phyloP scores from a whole-genome alignment of 106 monocot species.

The Apostasia ramifera region DNA sequence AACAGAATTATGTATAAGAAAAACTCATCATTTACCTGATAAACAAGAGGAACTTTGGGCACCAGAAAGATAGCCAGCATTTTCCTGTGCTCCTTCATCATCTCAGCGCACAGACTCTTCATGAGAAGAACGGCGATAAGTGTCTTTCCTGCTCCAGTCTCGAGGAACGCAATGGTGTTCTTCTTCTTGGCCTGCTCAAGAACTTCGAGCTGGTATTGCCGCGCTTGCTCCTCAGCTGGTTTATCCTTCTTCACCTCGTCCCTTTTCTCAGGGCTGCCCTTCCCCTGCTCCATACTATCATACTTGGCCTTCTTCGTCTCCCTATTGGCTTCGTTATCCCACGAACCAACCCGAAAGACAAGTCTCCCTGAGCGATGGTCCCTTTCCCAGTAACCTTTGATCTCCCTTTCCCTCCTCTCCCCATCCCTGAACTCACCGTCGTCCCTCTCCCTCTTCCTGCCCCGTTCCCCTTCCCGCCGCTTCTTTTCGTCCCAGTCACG shows the following conservation, averaged over 20 bases:
- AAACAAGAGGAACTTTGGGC: slow-evolving; percentile 96
- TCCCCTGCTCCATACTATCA: slow-evolving; percentile 13
- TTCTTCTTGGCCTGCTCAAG: slow-evolving; percentile 91
- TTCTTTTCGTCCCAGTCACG: slow-evolving; percentile 8
- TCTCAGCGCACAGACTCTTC: slow-evolving; percentile 47
- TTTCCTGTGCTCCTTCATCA: slow-evolving; percentile 60
- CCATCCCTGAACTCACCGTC: slow-evolving; percentile 32
- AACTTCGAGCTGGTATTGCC: slow-evolving; percentile 95
- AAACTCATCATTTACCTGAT: slow-evolving; percentile 51
- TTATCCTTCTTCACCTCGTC: slow-evolving; percentile 35
- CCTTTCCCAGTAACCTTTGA: slow-evolving; percentile 81
- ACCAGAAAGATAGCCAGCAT: slow-evolving; percentile 95
- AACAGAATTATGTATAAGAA: not conserved
- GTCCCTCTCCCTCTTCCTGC: slow-evolving; percentile 18
- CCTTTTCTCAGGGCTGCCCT: slow-evolving; percentile 13
- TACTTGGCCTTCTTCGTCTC: slow-evolving; percentile 36
- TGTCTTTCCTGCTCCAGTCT: slow-evolving; percentile 98
- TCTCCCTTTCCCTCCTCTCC: slow-evolving; percentile 43
- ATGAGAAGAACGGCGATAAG: slow-evolving; percentile 89
- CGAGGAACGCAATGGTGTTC: slow-evolving; percentile 94
- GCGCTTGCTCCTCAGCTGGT: slow-evolving; percentile 66
- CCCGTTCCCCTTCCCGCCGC: slow-evolving; percentile 26
- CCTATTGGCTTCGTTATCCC: slow-evolving; percentile 52
- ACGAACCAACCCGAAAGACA: slow-evolving; percentile 54
- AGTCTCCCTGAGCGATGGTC: slow-evolving; percentile 60